Conservation (phyloP, 2,329 filamentous ascomycete genomes). For the Dactylellina parvicollis region DNA sequence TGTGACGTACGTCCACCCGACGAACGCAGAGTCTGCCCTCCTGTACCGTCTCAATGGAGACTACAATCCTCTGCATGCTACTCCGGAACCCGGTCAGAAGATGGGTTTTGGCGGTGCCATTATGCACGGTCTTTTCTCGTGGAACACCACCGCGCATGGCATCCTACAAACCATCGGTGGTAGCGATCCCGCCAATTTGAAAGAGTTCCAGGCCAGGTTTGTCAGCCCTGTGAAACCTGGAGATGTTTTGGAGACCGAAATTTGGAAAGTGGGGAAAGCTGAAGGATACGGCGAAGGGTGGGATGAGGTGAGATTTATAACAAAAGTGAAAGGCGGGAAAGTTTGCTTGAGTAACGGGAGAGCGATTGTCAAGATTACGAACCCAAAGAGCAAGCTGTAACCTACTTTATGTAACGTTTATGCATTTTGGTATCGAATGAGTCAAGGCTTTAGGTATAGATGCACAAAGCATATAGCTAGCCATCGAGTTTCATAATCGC, state of each 20-base stretch:
- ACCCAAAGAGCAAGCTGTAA: constrained; percentile 68
- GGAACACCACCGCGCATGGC: constrained; percentile 80
- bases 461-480: too few species aligned
- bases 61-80: constrained; percentile 92
- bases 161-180: constrained; percentile 78
- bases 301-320: constrained; percentile 85
- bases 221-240: constrained; percentile 84
- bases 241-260: constrained; percentile 81
- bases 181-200: constrained; percentile 81
- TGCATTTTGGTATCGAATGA: too few species aligned
- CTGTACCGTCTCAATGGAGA: constrained; percentile 89
- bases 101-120: constrained; percentile 93
- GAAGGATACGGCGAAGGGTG: constrained; percentile 69
- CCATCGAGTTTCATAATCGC: too few species aligned
- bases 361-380: constrained; percentile 76
- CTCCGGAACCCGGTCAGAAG: constrained; percentile 81
- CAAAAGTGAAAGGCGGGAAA: constrained; percentile 77
- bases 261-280: constrained; percentile 78
- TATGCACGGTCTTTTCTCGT: constrained; percentile 88
- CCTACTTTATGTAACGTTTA: neutral
- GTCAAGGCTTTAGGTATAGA: too few species aligned
- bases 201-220: constrained; percentile 89
- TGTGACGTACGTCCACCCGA: constrained; percentile 75
- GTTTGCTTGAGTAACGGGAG: constrained; percentile 87
- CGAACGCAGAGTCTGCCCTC: constrained; percentile 72